Base-by-base conservation (phyloP, 2,329 filamentous ascomycete species). In the Ascochyta fabae region DNA sequence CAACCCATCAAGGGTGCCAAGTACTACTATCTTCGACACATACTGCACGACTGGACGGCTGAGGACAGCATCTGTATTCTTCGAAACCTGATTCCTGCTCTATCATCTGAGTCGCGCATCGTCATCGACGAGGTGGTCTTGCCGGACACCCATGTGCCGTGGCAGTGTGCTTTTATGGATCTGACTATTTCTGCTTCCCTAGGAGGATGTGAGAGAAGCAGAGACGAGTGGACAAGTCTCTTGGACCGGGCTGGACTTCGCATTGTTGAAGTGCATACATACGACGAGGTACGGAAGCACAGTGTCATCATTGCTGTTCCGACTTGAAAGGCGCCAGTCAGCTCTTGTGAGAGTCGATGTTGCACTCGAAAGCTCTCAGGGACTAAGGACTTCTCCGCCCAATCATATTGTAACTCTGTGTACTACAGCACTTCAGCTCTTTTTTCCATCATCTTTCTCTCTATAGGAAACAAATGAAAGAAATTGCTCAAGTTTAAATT, bases 21-120 rank as follows among this genome's bases (percentile, higher is more conserved):
- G 33, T 68, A 72, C 23, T 75, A 74, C 52, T 71, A 74, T 33
- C 51, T 75, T 7, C 59, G 66, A 12, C 64, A 69, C 43, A 67
- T 75, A 13, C 50, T 74, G 45, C 72, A 76, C 45, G 71, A 75
- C 48, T 75, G 71, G 71, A 54, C 62, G 0, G 66, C 74, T 41
- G 61, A 61, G 4, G 63, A 70, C 26, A 64, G 63, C 9, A 45
- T 72, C 19, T 58, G 59, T 19, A 74, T 75, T 16, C 60, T 75
- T 10, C 44, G 62, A 19, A 58, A 56, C 19, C 60, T 73, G 13
- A 54, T 66, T 0, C 60, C 62, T 16, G 68, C 69, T 3, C 64
- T 74, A 67, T 61, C 60, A 6, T 48, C 65, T 8, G 61, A 69
- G 1, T 72, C 67, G 8, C 61, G 61, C 13, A 63, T 75, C 43